A percentile compares a stretch with the other conserved stretches of the same genome.
phyloP scores from a whole-genome alignment of 2,329 filamentous ascomycete species.

The Colletotrichum magnum region DNA sequence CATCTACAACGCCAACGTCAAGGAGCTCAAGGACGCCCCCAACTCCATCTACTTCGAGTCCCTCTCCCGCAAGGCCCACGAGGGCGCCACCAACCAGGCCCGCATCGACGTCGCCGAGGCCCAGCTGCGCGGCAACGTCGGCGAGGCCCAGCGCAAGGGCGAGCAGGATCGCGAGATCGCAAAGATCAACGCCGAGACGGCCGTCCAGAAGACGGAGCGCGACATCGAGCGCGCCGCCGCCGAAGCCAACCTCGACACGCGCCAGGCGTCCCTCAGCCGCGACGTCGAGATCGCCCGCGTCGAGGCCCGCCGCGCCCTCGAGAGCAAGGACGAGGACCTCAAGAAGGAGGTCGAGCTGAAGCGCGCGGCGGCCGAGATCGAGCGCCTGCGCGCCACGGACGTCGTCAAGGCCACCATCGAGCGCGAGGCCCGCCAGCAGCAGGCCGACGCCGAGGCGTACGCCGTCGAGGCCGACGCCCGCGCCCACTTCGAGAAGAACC shows the following conservation, averaged over 20 bases:
- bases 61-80: slow-evolving; percentile 85
- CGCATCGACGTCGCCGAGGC: slow-evolving; percentile 76
- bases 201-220: slow-evolving; percentile 86
- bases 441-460: slow-evolving; percentile 72
- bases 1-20: slow-evolving; percentile 82
- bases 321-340: slow-evolving; percentile 84
- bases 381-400: slow-evolving; percentile 81
- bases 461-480: slow-evolving; percentile 62
- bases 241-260: slow-evolving; percentile 81
- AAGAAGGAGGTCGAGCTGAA: slow-evolving; percentile 83
- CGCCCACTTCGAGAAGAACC: slow-evolving; percentile 56
- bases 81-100: slow-evolving; percentile 87
- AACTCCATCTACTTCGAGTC: slow-evolving; percentile 88
- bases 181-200: slow-evolving; percentile 89
- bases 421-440: slow-evolving; percentile 77
- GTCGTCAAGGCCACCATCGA: slow-evolving; percentile 83
- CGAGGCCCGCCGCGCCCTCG: slow-evolving; percentile 78
- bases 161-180: slow-evolving; percentile 88
- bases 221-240: slow-evolving; percentile 86
- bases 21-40: slow-evolving; percentile 87
- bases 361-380: slow-evolving; percentile 84
- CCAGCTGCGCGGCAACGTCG: slow-evolving; percentile 77
- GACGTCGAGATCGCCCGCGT: slow-evolving; percentile 84
- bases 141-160: slow-evolving; percentile 83
- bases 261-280: slow-evolving; percentile 79